Evolutionary conservation across 2,329 filamentous ascomycete species (phyloP).

Genomic region (Reticulascus tulasneorum): DNA sequence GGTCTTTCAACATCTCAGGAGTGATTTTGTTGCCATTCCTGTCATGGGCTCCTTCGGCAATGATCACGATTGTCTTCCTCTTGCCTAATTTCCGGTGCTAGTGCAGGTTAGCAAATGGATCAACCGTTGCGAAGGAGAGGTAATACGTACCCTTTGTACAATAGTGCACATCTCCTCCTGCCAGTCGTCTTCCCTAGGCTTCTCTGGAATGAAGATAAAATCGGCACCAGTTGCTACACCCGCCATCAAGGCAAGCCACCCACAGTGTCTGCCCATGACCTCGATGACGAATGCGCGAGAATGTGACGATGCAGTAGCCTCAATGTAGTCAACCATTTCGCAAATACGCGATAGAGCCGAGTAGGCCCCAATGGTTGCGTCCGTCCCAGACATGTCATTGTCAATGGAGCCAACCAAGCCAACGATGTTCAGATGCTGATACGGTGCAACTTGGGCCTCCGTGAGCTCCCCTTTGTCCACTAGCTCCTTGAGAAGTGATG

Average conservation of each 20-base stretch:
- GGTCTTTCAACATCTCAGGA: conserved; percentile 75
- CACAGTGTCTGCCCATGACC: conserved; percentile 97
- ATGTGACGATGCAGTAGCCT: conserved; percentile 90
- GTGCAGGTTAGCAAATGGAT: conserved; percentile 4
- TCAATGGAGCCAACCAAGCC: conserved; percentile 96
- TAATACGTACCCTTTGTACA: conserved; percentile 61
- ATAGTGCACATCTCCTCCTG: conserved; percentile 80
- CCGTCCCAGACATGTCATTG: conserved; percentile 95
- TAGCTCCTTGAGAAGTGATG: conserved; percentile 79
- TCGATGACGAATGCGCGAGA: conserved; percentile 96
- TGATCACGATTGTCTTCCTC: conserved; percentile 95
- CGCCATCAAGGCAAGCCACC: conserved; percentile 94
- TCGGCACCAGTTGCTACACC: conserved; percentile 93
- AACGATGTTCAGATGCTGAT: conserved; percentile 89
- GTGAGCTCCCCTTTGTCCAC: conserved; percentile 70
- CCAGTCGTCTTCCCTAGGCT: conserved; percentile 84
- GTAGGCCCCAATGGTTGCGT: conserved; percentile 96
- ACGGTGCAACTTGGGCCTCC: conserved; percentile 66
- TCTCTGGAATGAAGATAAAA: conserved; percentile 95
- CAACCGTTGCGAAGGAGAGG: conserved; percentile 1
- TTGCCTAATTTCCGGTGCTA: conserved; percentile 87
- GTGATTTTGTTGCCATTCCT: conserved; percentile 78
- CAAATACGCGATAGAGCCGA: conserved; percentile 91
- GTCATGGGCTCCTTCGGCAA: conserved; percentile 92
- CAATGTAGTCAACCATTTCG: conserved; percentile 93